Evolutionary conservation across 1,139 yeast species (phyloP), one percentile per base, ranked within the genome.

Genomic region (Oligophagozyma castellii): DNA sequence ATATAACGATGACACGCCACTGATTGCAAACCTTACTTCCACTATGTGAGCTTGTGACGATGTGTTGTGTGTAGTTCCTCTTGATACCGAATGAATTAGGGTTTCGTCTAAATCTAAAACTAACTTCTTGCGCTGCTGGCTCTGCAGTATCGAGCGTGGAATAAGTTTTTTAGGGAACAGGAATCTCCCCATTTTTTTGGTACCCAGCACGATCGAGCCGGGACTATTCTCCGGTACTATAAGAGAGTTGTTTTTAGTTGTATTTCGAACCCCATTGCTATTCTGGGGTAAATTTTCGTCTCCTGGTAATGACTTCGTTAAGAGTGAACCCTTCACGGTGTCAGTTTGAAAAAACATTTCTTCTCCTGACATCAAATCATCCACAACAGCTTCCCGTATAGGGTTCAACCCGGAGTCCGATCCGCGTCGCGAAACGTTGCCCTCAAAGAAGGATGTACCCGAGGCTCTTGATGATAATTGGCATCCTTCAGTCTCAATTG

Each of bases 81-180:
- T 63, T 2, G 92, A 74, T 31, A 84, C 63, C 1, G 96, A 83
- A 51, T 89, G 98, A 34, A 89, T 84, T 34, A 89, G 59, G 0
- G 98, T 89, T 48, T 89, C 98, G 54, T 89, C 98, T 21, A 89
- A 65, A 51, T 89, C 98, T 16, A 89, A 60, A 1, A 89, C 76
- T 24, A 89, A 62, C 1, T 86, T 77, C 50, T 86, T 89, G 39
- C 62, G 61, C 50, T 30, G 55, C 21, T 57, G 56, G 3, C 66
- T 51, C 22, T 36, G 37, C 15, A 48, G 32, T 8, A 53, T 43
- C 8, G 56, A 51, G 31, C 40, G 46, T 14, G 56, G 57, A 13
- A 56, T 54, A 16, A 65, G 46, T 33, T 63, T 58, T 34, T 59
- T 56, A 2, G 73, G 68, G 43, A 65, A 65, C 12, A 66, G 48